Conservation (phyloP, 176 grass and related monocot species). For the Ensete glaucum region DNA sequence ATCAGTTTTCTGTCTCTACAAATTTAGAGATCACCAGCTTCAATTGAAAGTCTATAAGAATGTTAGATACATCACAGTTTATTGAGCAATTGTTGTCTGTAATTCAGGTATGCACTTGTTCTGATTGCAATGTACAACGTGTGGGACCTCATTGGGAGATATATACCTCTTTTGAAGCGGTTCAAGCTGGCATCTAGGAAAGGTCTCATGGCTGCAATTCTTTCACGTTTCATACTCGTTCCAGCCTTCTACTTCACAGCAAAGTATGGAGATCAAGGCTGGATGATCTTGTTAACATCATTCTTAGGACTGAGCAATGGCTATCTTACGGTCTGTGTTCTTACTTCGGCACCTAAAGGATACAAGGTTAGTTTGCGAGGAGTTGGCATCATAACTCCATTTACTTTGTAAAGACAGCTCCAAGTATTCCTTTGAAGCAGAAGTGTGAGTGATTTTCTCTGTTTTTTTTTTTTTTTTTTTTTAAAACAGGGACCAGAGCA, state of each 20-base stretch:
- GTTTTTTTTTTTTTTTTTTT: too few species aligned
- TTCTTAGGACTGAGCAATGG: conserved; percentile 50
- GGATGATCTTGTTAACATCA: conserved; percentile 56
- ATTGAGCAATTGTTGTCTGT: conserved; percentile 2
- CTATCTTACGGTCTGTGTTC: conserved; percentile 55
- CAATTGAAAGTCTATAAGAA: not conserved
- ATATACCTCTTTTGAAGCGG: conserved; percentile 40
- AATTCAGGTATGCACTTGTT: conserved; percentile 49
- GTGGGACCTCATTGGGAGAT: conserved; percentile 63
- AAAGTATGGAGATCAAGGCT: conserved; percentile 55
- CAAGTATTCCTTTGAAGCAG: not conserved
- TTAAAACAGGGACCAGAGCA: conserved; percentile 59
- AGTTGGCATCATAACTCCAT: not conserved
- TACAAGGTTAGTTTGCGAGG: conserved; percentile 38
- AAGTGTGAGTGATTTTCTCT: not conserved
- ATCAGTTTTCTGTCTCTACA: not conserved
- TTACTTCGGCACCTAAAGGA: conserved; percentile 51
- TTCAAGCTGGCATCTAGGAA: conserved; percentile 48
- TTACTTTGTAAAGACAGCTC: conserved; percentile 14
- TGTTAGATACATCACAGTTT: not conserved
- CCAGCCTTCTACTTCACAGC: conserved; percentile 66
- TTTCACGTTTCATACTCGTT: conserved; percentile 46
- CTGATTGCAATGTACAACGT: conserved; percentile 56
- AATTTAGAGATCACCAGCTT: not conserved
- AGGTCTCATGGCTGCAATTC: conserved; percentile 24